Conservation (phyloP, 2,329 filamentous ascomycete genomes). For the Fonsecaea multimorphosa region DNA sequence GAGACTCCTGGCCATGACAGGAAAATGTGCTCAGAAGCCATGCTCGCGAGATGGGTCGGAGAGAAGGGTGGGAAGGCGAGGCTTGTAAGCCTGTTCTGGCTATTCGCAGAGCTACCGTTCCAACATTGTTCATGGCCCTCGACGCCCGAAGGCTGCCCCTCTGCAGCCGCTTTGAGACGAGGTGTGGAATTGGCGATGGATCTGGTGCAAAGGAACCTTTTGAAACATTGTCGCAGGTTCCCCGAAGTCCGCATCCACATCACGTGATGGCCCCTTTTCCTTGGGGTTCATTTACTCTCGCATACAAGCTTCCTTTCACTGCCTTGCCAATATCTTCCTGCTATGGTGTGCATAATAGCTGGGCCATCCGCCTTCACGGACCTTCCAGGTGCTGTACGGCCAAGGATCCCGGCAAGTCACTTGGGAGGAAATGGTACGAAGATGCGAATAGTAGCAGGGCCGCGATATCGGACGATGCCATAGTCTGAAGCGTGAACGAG, state of each 20-base stretch:
- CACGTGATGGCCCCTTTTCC: not conserved
- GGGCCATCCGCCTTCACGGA: too few relatives aligned
- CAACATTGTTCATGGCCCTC: slow-evolving; percentile 39
- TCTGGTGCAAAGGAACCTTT: not conserved
- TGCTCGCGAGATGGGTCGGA: slow-evolving; percentile 9
- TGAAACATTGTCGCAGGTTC: not conserved
- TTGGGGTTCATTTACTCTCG: not conserved
- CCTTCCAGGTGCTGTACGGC: too few relatives aligned
- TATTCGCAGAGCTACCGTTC: slow-evolving; percentile 38
- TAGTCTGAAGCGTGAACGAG: too few relatives aligned
- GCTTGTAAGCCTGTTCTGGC: slow-evolving; percentile 31
- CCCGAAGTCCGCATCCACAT: not conserved
- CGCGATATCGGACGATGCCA: slow-evolving; percentile 27
- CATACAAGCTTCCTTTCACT: not conserved
- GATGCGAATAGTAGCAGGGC: too few relatives aligned
- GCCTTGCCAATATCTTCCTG: not conserved
- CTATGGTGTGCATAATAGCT: not conserved
- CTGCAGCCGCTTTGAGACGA: not conserved
- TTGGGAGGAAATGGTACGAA: too few relatives aligned
- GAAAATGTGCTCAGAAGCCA: slow-evolving; percentile 5
- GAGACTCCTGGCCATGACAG: not conserved
- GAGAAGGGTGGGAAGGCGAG: slow-evolving; percentile 18
- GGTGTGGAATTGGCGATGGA: not conserved
- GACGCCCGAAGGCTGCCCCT: slow-evolving; percentile 13
- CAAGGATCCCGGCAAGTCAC: too few relatives aligned